Evolutionary conservation across 1,139 yeast genomes (phyloP), one percentile per base, ranked within the genome.

Genomic region (Saccharomyces hybrid): DNA sequence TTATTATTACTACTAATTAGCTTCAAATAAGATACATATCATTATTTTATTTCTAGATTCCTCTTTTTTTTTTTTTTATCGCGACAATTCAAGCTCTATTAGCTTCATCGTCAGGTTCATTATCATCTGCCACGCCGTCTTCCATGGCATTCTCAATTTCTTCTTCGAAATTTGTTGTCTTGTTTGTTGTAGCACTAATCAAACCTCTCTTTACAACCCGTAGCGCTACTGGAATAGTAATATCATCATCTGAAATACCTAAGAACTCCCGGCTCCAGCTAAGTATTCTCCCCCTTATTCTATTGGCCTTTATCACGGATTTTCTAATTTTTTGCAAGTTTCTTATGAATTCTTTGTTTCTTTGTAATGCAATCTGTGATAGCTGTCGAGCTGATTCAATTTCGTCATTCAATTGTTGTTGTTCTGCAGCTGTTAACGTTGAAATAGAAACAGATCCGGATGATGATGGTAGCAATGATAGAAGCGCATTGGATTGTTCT

Each of bases 181-280:
- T 62, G 51, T 70, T 70, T 2, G 72, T 69, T 0, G 71, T 67
- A 1, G 71, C 71, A 57, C 72, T 69, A 26, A 69, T 69, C 34
- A 70, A 55, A 2, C 72, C 71, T 53, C 73, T 60, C 54, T 70
- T 70, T 5, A 69, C 71, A 26, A 64, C 67, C 60, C 71, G 63
- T 44, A 70, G 57, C 2, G 67, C 70, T 47, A 58, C 64, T 24
- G 73, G 73, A 16, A 70, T 62, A 5, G 68, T 67, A 1, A 70
- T 70, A 52, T 68, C 74, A 34, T 74, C 75, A 60, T 78, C 80
- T 50, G 78, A 80, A 49, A 84, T 86, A 49, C 90, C 95, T 62
- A 84, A 76, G 81, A 88, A 86, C 68, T 90, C 97, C 64, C 81
- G 80, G 55, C 95, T 88, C 97, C 97, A 90, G 64, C 80, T 80